These are phyloP conservation scores for Aspergillus flavus DNA, from an alignment of 2,329 filamentous ascomycete genomes.

Conservation along the genomic window DNA sequence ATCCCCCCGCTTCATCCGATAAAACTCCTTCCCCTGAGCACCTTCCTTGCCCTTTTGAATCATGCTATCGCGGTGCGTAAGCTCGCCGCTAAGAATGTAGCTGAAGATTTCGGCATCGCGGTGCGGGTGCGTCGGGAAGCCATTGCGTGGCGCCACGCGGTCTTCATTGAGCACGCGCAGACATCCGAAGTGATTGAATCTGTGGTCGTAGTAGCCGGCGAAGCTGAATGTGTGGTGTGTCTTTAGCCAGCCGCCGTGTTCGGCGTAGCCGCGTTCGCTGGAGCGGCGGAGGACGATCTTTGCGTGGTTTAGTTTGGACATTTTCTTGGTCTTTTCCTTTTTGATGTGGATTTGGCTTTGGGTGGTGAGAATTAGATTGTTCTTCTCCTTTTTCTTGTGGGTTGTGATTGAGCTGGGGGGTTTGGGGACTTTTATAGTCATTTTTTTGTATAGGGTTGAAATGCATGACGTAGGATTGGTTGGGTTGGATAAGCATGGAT, in stretches of 20 bases:
- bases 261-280: constrained; percentile 69
- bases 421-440: background rate
- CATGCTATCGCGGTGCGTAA: constrained; percentile 88
- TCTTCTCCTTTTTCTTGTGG: too few species aligned
- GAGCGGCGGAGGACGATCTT: constrained; percentile 77
- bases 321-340: constrained; percentile 28
- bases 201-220: constrained; percentile 69
- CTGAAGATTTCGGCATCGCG: constrained; percentile 88
- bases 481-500: constrained; percentile 1
- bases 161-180: constrained; percentile 89
- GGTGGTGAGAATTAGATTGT: too few species aligned
- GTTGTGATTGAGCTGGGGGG: background rate
- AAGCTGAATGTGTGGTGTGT: constrained; percentile 87
- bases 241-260: constrained; percentile 87
- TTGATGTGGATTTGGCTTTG: too few species aligned
- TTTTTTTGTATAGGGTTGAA: background rate
- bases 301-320: constrained; percentile 68
- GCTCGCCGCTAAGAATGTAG: constrained; percentile 81
- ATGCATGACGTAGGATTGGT: background rate
- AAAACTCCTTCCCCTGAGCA: constrained; percentile 64
- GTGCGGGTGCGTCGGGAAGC: constrained; percentile 84
- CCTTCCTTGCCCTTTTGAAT: constrained; percentile 68
- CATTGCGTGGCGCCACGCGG: constrained; percentile 70
- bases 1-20: constrained; percentile 73
- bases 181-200: constrained; percentile 70